Evolutionary conservation across 352 stramenopile species (phyloP), one percentile per base, ranked within the genome.

Genomic region (Poterioochromonas sp.): DNA sequence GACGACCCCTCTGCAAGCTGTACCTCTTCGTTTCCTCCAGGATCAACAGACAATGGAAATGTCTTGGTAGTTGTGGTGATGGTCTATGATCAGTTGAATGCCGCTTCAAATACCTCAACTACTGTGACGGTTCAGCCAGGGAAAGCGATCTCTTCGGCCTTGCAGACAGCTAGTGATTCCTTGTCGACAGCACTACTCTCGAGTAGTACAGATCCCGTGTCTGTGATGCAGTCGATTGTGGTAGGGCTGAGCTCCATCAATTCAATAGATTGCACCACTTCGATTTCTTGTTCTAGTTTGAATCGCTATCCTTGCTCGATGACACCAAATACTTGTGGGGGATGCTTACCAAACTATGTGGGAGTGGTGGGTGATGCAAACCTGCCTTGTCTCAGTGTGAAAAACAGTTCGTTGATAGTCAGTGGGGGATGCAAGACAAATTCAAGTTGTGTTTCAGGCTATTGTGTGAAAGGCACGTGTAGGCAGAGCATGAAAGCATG

Each of bases 291-390:
- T 43, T 44, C 18, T 43, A 35, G 8, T 3, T 69, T 78, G 15
- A 35, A 69, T 64, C 71, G 71, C 11, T 8, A 49, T 34, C 12
- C 8, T n/a, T 78, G 71, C 32, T n/a, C 1, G 11, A 32, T 34
- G 1, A 78, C 71, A 34, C 3, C 8, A 41, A 41, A 68, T 68
- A 78, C 71, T 69, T 78, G 71, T 49, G 71, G 71, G 2, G 2
- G 1, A 12, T 78, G 71, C 39, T 51, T 78, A 35, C 26, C 71
- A 26, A 39, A 39, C 34, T 69, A 69, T 43, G 43, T 78, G 22
- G 71, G 71, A 47, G 32, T 78, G 1, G 8, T 18, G 12, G 71
- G 71, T 12, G 71, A 78, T 39, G 41, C 41, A 26, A 78, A 78
- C 32, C 11, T 37, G 8, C 26, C 26, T 35, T 78, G 71, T 65